Evolutionary conservation across 192 early-diverging fungal species (phyloP).

Genomic region (Jimgerdemannia lactiflua): DNA sequence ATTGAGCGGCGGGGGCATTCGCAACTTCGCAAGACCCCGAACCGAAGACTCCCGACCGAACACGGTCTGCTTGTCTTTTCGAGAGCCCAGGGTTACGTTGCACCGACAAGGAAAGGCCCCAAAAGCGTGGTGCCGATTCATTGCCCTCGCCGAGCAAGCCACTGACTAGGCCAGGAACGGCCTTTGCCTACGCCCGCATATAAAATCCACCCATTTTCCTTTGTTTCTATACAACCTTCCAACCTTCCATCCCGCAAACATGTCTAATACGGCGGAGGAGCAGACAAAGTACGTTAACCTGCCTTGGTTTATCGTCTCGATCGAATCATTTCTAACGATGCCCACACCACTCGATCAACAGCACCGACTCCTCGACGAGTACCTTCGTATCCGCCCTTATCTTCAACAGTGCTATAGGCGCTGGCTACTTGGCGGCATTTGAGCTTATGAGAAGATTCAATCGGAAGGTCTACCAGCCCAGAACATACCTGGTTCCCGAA

Average conservation of each 20-base stretch:
- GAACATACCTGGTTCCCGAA: constrained; percentile 59
- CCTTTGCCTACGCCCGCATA: no score
- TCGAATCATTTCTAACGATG: neutral
- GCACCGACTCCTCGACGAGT: constrained; percentile 42
- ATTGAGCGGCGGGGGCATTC: no score
- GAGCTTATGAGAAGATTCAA: constrained; percentile 60
- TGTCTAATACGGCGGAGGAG: neutral
- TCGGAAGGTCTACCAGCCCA: constrained; percentile 68
- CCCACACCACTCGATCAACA: neutral
- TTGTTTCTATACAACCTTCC: no score
- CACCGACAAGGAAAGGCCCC: no score
- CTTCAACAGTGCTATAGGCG: constrained; percentile 60
- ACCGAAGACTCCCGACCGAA: no score
- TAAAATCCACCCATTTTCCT: no score
- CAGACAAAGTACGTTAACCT: neutral
- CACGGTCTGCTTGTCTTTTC: no score
- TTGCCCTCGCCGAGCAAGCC: no score
- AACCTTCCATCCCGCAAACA: neutral
- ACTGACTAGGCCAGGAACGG: no score
- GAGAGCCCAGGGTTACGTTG: no score
- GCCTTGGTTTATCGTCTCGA: neutral
- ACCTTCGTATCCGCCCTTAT: constrained; percentile 68
- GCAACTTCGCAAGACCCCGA: no score
- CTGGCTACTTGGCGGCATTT: constrained; percentile 56
- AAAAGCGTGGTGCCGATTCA: no score